A percentile compares a stretch with the other conserved stretches of the same genome.
These are phyloP conservation scores for Chlorophyllum brunneum DNA, from an alignment of 768 basidiomycete genomes.

Conservation along the genomic window DNA sequence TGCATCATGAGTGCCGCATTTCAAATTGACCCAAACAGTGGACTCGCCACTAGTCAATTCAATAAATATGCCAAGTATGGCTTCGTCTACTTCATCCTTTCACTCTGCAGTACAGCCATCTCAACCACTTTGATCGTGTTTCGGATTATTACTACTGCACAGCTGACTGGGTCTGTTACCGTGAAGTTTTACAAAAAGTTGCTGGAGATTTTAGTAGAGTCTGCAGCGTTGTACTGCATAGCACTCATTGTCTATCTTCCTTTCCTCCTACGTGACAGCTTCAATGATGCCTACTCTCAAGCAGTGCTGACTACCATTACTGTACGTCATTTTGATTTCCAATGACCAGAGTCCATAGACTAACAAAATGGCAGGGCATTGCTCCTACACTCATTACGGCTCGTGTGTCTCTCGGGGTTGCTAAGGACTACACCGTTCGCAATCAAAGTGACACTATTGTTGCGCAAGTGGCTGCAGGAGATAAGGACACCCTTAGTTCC, in stretches of 20 bases:
- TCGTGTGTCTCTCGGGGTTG: slow-evolving; percentile 1
- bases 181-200: slow-evolving; percentile 2
- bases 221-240: slow-evolving; percentile 4
- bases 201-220: slow-evolving; percentile 3
- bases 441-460: not conserved
- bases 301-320: not conserved
- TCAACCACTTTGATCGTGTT: slow-evolving; percentile 1
- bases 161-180: not conserved
- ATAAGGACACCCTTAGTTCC: too few species aligned
- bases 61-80: slow-evolving; percentile 4
- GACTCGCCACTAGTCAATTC: not conserved
- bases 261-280: not conserved
- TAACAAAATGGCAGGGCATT: not conserved
- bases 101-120: slow-evolving; percentile 1
- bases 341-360: not conserved
- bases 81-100: slow-evolving; percentile 7
- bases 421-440: not conserved
- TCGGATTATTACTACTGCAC: not conserved
- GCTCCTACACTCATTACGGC: slow-evolving; percentile 4
- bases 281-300: slow-evolving; percentile 1
- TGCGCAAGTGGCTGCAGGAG: too few species aligned
- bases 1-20: not conserved
- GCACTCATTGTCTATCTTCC: slow-evolving; percentile 4
- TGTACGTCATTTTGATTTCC: not conserved
- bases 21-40: not conserved